Evolutionary conservation across 768 basidiomycete species (phyloP).

Genomic region (Russula ochroleuca): DNA sequence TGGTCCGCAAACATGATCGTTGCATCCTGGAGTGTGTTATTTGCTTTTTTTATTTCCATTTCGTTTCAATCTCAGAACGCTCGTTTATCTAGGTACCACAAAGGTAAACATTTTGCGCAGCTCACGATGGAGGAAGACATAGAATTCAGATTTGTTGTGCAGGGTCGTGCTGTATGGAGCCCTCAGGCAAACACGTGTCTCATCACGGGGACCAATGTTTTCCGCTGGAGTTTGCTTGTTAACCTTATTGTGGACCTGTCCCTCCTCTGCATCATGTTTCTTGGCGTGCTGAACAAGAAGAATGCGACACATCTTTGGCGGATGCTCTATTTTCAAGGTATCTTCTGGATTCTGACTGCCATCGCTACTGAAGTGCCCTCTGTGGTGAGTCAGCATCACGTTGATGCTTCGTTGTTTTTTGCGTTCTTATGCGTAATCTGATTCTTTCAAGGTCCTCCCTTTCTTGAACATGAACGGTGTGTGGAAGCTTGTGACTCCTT

Average conservation of each 20-base stretch:
- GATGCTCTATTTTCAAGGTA: conserved; percentile 25
- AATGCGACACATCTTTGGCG: conserved; percentile 25
- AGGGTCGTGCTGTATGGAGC: conserved; percentile 11
- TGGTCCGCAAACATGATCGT: conserved; percentile 13
- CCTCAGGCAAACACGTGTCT: background rate
- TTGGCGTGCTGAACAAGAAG: conserved; percentile 22
- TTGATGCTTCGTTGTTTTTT: too few relatives aligned
- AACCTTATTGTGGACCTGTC: conserved; percentile 25
- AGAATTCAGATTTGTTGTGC: background rate
- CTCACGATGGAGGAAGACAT: background rate
- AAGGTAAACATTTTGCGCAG: conserved; percentile 4
- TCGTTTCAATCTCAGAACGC: background rate
- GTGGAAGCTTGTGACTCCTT: background rate
- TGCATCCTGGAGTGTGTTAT: conserved; percentile 19
- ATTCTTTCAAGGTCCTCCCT: conserved; percentile 12
- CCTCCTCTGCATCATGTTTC: conserved; percentile 21
- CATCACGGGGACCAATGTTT: conserved; percentile 15
- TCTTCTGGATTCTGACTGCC: conserved; percentile 22
- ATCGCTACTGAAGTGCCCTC: conserved; percentile 21
- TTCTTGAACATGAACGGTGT: conserved; percentile 25
- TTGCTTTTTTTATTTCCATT: too few relatives aligned
- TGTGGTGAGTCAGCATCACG: conserved; percentile 8
- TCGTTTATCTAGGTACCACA: conserved; percentile 10
- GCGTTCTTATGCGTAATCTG: background rate
- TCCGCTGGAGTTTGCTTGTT: conserved; percentile 22